Base-by-base conservation (phyloP, 2,329 filamentous ascomycete genomes). In the Cladosporium halotolerans region DNA sequence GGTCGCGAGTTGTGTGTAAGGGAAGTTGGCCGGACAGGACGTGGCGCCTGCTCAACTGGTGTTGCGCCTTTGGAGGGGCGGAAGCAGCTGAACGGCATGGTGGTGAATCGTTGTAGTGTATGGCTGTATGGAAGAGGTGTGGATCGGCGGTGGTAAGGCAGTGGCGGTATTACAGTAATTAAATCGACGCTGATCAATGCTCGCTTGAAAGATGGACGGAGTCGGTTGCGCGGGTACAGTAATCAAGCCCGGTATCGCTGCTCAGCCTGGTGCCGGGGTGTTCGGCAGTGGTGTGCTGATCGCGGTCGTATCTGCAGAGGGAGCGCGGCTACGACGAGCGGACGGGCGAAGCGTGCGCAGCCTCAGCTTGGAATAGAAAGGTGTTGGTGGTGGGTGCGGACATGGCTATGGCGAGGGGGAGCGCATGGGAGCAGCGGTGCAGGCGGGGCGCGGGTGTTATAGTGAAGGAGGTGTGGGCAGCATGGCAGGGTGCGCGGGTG, bases 71-170 rank as follows among this genome's bases (percentile, higher is more conserved):
- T 47, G 8, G 50, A 45, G 16, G 58, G 40, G 43, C 59, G 61
- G 53, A 67, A 67, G 57, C 65, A 67, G 52, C 55, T 62, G 51
- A 67, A 55, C 14, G 55, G 59, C 64, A 66, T 67, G 36, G 31
- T 62, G 19, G 49, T 39, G 39, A 6, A n/a, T 11, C 19, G 31
- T 48, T 16, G 32, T 34, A 39, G 36, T 13, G 41, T 9, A 9
- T 32, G 13, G 28, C 41, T 19, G 41, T 42, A 23, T 8, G 41
- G 23, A 32, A 44, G 41, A 14, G 16, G 28, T 36, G 31, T 51
- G 9, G 18, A 36, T 41, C 48, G 34, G 42, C 23, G 42, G 33
- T 44, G 48, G 23, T 31, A 11, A 9, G 19, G 13, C 23, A 32
- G 14, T 16, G 38, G n/a, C 18, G 40, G 41, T 28, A 31, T n/a